phyloP scores from a whole-genome alignment of 345 rosid genomes.

The Erodium maritimum region DNA sequence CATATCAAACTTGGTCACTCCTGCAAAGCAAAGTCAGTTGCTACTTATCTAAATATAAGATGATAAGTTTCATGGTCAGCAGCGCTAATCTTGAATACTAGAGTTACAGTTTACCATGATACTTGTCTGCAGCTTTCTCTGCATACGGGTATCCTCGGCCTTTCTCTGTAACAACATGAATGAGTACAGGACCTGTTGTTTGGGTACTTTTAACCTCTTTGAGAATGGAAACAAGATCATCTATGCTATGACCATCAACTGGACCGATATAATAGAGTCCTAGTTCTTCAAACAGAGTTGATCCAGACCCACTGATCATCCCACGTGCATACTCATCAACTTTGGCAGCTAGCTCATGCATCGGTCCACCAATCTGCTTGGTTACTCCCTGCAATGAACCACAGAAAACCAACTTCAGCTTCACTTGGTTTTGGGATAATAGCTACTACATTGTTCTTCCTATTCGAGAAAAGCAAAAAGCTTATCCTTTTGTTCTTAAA shows the following conservation, averaged over 20 bases:
- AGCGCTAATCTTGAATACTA: neutral
- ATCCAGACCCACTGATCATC: conserved; percentile 94
- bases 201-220: conserved; percentile 87
- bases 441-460: no score
- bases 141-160: conserved; percentile 98
- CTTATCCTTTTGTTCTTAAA: neutral
- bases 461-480: no score
- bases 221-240: conserved; percentile 74
- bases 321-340: conserved; percentile 97
- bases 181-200: conserved; percentile 84
- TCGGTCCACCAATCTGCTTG: conserved; percentile 78
- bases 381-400: conserved; percentile 66
- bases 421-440: neutral
- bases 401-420: neutral
- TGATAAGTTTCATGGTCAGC: neutral
- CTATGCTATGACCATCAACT: conserved; percentile 88
- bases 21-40: conserved; percentile 26
- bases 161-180: conserved; percentile 96
- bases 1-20: conserved; percentile 83
- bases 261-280: conserved; percentile 97
- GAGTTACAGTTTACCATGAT: conserved; percentile 46
- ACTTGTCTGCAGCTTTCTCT: conserved; percentile 89
- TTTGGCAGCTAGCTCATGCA: conserved; percentile 92
- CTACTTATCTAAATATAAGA: no score
- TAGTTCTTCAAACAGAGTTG: conserved; percentile 90